Base-by-base conservation (phyloP, 148 eudicot genomes). In the Hydrangea macrophylla region DNA sequence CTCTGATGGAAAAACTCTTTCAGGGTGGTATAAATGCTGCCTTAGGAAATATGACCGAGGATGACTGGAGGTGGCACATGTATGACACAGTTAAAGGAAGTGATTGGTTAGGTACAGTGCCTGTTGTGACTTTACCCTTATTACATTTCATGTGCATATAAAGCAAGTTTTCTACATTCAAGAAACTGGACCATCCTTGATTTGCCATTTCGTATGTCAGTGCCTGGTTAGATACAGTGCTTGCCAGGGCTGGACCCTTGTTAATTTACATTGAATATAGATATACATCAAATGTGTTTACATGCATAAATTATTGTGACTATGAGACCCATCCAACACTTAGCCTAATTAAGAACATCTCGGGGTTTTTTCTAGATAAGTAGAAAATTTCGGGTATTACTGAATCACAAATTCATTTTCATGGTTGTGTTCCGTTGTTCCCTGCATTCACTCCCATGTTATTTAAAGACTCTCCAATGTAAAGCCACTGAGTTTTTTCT, bases 11-110 rank as follows among this genome's bases (percentile, higher is more conserved):
- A 56, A 67, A 7, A 13, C 37, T 73, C 17, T 45, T 13, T 79
- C 85, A 94, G 99, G 99, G 99, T 76, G 99, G 99, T 40, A 95
- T 95, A 57, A 95, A 95, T 84, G 99, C 99, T 72, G 99, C 99
- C 67, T 79, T 95, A 79, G 99, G 97, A 72, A 95, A 95, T 76
- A 95, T 95, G 99, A 67, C 76, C 3, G 99, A 95, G 76, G 97
- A 95, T 84, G 95, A 90, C 72, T 94, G 97, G 99, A 85, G 99
- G 75, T 95, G 99, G 99, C 99, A 95, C 77, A 95, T 95, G 99
- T 95, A 91, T 79, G 99, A 95, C 79, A 95, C 99, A 1, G 99
- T 95, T 33, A 95, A 95, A 70, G 99, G 99, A 80, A 95, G 97
- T 70, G 99, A 95, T 67, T 95, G 99, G 99, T 75, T 95, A 68